Evolutionary conservation across 305 asterid genomes (phyloP).

Genomic region (Solanum hybrid): DNA sequence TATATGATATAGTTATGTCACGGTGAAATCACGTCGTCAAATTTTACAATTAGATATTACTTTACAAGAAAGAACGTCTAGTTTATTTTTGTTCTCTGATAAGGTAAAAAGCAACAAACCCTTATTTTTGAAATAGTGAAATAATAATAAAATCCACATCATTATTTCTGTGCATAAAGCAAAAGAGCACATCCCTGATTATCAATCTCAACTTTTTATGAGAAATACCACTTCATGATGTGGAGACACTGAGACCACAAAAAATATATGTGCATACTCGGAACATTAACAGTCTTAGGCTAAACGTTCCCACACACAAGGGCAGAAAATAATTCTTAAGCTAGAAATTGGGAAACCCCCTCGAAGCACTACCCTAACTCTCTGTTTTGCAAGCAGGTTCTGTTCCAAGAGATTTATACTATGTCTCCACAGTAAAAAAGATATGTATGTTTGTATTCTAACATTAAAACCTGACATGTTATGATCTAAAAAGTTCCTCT

Average conservation of each 20-base stretch:
- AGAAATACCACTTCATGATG: constrained; percentile 2
- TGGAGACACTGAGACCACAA: neutral
- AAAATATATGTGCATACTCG: neutral
- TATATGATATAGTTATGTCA: neutral
- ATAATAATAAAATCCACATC: neutral
- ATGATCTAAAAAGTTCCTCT: too few relatives aligned
- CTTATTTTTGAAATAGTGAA: neutral
- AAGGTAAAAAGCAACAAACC: neutral
- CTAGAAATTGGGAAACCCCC: neutral
- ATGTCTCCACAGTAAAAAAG: neutral
- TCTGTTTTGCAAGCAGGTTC: neutral
- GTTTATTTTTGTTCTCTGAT: neutral
- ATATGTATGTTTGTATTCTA: neutral
- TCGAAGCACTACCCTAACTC: neutral
- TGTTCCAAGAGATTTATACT: neutral
- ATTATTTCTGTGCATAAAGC: neutral
- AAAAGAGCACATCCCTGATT: neutral
- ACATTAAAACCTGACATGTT: neutral
- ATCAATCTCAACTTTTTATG: neutral
- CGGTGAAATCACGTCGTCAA: neutral
- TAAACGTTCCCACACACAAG: neutral
- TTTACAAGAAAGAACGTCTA: neutral
- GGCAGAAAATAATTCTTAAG: neutral
- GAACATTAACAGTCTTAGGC: neutral
- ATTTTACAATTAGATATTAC: neutral